phyloP scores from a whole-genome alignment of 805 yeast species.

The Kluyveromyces wickerhamii region DNA sequence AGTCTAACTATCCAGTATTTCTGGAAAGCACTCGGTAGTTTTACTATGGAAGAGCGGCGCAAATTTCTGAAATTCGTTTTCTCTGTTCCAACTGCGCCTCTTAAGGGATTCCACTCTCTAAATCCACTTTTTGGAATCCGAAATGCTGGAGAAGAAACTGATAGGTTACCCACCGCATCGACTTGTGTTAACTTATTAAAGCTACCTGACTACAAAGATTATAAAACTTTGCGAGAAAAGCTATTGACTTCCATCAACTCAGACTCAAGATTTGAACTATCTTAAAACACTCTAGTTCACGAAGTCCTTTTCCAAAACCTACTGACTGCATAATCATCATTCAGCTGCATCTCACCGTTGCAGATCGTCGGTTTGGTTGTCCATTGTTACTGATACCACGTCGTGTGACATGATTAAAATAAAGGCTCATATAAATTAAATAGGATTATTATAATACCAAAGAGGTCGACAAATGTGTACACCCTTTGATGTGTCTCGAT shows the following conservation, averaged over 20 bases:
- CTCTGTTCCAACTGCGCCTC: constrained; percentile 84
- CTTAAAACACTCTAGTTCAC: constrained; percentile 33
- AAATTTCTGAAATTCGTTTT: constrained; percentile 82
- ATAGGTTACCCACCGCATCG: constrained; percentile 80
- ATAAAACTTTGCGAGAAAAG: constrained; percentile 48
- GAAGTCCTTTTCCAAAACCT: no score
- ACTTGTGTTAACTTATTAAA: constrained; percentile 87
- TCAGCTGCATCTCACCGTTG: no score
- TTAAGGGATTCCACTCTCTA: constrained; percentile 72
- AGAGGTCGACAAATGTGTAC: no score
- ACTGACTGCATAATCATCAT: no score
- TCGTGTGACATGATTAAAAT: no score
- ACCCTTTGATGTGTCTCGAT: no score
- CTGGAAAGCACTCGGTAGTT: constrained; percentile 71
- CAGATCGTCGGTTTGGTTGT: no score
- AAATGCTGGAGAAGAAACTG: constrained; percentile 47
- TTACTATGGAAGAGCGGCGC: constrained; percentile 52
- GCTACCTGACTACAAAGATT: constrained; percentile 72
- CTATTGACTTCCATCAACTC: constrained; percentile 71
- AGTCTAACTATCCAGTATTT: constrained; percentile 57
- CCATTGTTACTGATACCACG: no score
- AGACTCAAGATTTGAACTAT: constrained; percentile 82
- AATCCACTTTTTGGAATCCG: constrained; percentile 76
- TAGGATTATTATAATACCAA: no score
- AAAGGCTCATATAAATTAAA: no score